Percentiles rank a stretch among this genome's conserved stretches.
phyloP scores from a whole-genome alignment of 768 basidiomycete genomes.

The Tricholoma sp. region DNA sequence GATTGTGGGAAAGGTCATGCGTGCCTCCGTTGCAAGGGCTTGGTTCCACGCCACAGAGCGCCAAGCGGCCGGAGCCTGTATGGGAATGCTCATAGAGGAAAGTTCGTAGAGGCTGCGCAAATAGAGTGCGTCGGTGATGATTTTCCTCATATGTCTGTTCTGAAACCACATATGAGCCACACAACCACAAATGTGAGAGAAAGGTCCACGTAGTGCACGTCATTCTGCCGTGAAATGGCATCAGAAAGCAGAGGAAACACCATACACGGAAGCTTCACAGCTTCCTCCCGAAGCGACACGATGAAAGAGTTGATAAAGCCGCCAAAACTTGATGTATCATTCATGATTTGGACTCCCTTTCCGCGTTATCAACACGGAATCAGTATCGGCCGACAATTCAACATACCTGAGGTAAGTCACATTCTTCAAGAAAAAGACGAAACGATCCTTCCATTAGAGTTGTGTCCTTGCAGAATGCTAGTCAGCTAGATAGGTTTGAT shows the following conservation, averaged over 20 bases:
- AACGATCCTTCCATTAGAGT: constrained; percentile 67
- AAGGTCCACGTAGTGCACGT: constrained; percentile 40
- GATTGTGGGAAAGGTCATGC: constrained; percentile 8
- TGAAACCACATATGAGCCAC: constrained; percentile 17
- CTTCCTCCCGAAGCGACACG: constrained; percentile 61
- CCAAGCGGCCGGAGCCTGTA: constrained; percentile 44
- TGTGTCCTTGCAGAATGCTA: constrained; percentile 36
- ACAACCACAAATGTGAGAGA: constrained; percentile 4
- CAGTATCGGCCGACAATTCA: background rate
- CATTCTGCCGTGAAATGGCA: constrained; percentile 24
- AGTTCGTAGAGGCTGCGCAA: constrained; percentile 46
- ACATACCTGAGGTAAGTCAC: constrained; percentile 67
- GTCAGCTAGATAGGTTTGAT: background rate
- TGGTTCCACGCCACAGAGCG: constrained; percentile 22
- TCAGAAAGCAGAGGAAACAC: constrained; percentile 55
- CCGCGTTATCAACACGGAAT: background rate
- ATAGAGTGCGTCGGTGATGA: constrained; percentile 62
- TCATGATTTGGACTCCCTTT: constrained; percentile 67
- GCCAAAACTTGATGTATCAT: constrained; percentile 60
- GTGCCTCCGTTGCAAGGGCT: constrained; percentile 19
- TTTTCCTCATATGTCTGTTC: constrained; percentile 32
- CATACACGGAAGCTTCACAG: constrained; percentile 54
- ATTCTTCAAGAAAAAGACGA: constrained; percentile 68
- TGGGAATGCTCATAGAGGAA: constrained; percentile 46
- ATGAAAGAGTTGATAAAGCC: constrained; percentile 59